A percentile compares a stretch with the other conserved stretches of the same genome.
These are phyloP conservation scores for Fomitopsis pulvina DNA, from an alignment of 768 basidiomycete genomes.

Conservation along the genomic window DNA sequence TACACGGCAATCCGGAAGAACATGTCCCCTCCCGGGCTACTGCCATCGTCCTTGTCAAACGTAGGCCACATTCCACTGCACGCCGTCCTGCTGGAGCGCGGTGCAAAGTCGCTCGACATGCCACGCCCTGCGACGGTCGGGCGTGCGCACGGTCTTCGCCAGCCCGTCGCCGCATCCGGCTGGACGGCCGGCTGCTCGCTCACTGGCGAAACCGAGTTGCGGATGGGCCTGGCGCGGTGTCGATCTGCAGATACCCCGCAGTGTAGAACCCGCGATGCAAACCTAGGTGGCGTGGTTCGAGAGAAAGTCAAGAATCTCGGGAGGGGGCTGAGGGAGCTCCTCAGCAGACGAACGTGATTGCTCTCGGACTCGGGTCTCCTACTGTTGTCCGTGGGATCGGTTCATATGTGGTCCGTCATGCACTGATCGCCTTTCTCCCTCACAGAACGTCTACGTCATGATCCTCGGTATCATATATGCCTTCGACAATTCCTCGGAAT, in stretches of 20 bases:
- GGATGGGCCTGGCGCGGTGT: slow-evolving; percentile 21
- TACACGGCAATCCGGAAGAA: slow-evolving; percentile 24
- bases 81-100: slow-evolving; percentile 6
- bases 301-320: slow-evolving; percentile 19
- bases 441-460: too few relatives aligned
- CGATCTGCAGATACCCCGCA: slow-evolving; percentile 15
- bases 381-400: not conserved
- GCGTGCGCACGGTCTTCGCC: not conserved
- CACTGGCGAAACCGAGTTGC: slow-evolving; percentile 24
- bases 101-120: slow-evolving; percentile 14
- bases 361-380: not conserved
- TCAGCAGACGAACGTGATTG: not conserved
- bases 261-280: slow-evolving; percentile 12
- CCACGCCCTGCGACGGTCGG: slow-evolving; percentile 7
- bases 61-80: slow-evolving; percentile 8
- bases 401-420: not conserved
- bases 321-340: slow-evolving; percentile 19
- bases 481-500: too few relatives aligned
- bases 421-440: too few relatives aligned
- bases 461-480: too few relatives aligned
- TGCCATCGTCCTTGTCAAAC: not conserved
- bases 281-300: slow-evolving; percentile 8
- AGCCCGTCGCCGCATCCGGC: slow-evolving; percentile 1
- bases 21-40: slow-evolving; percentile 14
- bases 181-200: slow-evolving; percentile 18